Percentiles rank a stretch among this genome's conserved stretches.
Evolutionary conservation across 768 basidiomycete species (phyloP).

Genomic region (Boletus reticuloceps): DNA sequence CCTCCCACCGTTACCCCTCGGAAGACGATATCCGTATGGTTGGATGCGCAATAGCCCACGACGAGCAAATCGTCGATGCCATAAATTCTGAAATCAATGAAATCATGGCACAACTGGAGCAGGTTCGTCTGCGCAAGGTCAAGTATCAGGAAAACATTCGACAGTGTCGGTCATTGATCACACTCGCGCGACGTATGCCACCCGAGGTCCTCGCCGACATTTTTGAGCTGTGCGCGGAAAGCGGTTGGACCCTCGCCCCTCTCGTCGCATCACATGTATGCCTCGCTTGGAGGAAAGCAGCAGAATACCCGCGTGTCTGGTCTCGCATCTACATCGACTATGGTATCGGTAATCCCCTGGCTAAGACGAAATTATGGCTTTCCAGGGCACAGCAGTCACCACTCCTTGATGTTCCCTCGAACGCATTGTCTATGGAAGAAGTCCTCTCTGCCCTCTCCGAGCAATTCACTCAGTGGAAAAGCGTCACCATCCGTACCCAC

Average conservation of each 20-base stretch:
- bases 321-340: slow-evolving; percentile 52
- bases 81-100: slow-evolving; percentile 44
- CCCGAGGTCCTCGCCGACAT: slow-evolving; percentile 53
- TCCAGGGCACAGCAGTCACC: slow-evolving; percentile 41
- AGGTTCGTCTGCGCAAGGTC: slow-evolving; percentile 41
- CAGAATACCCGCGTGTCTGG: slow-evolving; percentile 53
- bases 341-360: slow-evolving; percentile 40
- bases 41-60: slow-evolving; percentile 25
- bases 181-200: slow-evolving; percentile 55
- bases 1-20: slow-evolving; percentile 18
- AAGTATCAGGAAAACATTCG: slow-evolving; percentile 43
- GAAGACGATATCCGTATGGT: slow-evolving; percentile 19
- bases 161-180: slow-evolving; percentile 45
- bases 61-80: slow-evolving; percentile 40
- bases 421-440: slow-evolving; percentile 29
- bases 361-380: slow-evolving; percentile 51
- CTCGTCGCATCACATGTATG: slow-evolving; percentile 58
- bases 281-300: slow-evolving; percentile 54
- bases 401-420: slow-evolving; percentile 40
- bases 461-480: slow-evolving; percentile 43
- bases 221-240: slow-evolving; percentile 48
- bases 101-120: slow-evolving; percentile 39
- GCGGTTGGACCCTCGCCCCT: slow-evolving; percentile 54
- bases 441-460: slow-evolving; percentile 41
- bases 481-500: slow-evolving; percentile 39